A percentile compares a stretch with the other conserved stretches of the same genome.
Evolutionary conservation across 1,139 yeast genomes (phyloP).

Genomic region (Sugiyamaella neomexicana): DNA sequence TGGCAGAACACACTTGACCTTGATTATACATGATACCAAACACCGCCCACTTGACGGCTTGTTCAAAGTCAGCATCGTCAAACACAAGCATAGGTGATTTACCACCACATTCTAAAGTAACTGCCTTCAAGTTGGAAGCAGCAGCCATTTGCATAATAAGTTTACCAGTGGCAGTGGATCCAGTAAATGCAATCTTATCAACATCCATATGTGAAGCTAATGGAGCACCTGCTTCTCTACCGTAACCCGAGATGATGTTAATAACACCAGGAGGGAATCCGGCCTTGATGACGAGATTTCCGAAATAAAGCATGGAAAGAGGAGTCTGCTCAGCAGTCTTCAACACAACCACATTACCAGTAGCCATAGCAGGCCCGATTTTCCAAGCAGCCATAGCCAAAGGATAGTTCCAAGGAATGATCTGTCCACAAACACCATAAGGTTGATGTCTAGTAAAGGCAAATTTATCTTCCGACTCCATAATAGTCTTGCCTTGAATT

Average conservation of each 20-base stretch:
- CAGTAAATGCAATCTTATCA: slow-evolving; percentile 84
- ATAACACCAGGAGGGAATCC: slow-evolving; percentile 82
- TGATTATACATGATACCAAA: slow-evolving; percentile 74
- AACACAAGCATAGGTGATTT: slow-evolving; percentile 81
- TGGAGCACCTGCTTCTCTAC: slow-evolving; percentile 69
- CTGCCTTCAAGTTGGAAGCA: slow-evolving; percentile 51
- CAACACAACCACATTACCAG: slow-evolving; percentile 73
- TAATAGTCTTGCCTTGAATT: slow-evolving; percentile 57
- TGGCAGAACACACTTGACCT: slow-evolving; percentile 89
- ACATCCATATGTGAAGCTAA: slow-evolving; percentile 67
- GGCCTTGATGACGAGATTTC: slow-evolving; percentile 62
- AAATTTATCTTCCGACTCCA: slow-evolving; percentile 59
- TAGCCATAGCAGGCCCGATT: slow-evolving; percentile 74
- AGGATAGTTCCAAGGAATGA: slow-evolving; percentile 92
- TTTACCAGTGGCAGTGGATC: slow-evolving; percentile 79
- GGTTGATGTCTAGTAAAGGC: slow-evolving; percentile 71
- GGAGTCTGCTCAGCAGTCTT: slow-evolving; percentile 84
- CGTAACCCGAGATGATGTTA: slow-evolving; percentile 74
- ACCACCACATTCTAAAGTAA: slow-evolving; percentile 84
- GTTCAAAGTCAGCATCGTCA: slow-evolving; percentile 66
- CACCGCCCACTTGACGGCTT: slow-evolving; percentile 60
- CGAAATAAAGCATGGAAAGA: slow-evolving; percentile 68
- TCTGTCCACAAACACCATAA: slow-evolving; percentile 84
- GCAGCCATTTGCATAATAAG: slow-evolving; percentile 66
- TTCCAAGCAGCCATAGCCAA: slow-evolving; percentile 75